A percentile compares a stretch with the other conserved stretches of the same genome.
phyloP scores from a whole-genome alignment of 345 rosid genomes.

The Populus davidiana region DNA sequence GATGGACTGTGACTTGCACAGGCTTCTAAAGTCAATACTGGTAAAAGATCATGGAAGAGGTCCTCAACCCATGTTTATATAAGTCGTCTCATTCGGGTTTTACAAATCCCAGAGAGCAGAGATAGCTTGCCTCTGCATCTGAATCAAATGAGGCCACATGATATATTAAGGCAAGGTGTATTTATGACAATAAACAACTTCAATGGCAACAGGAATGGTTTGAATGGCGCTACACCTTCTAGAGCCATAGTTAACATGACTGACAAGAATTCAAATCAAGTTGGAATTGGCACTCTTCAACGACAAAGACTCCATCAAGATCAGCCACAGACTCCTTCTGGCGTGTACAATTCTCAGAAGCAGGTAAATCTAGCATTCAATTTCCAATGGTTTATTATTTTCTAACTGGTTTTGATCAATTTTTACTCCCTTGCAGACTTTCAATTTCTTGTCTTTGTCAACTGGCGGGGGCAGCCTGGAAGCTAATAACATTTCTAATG shows the following conservation, averaged over 20 bases:
- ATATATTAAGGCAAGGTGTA: constrained; percentile 32
- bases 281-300: constrained; percentile 25
- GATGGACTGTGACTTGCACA: constrained; percentile 20
- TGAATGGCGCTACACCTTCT: constrained; percentile 15
- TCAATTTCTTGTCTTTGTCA: constrained; percentile 60
- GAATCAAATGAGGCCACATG: constrained; percentile 32
- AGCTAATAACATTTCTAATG: constrained; percentile 14
- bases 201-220: constrained; percentile 20
- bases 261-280: constrained; percentile 26
- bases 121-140: constrained; percentile 23
- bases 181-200: constrained; percentile 23
- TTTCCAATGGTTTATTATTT: constrained; percentile 2
- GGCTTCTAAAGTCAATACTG: constrained; percentile 29
- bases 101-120: constrained; percentile 37
- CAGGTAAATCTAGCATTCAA: constrained; percentile 35
- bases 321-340: constrained; percentile 19
- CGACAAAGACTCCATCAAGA: constrained; percentile 28
- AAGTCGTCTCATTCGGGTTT: constrained; percentile 48
- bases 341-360: constrained; percentile 33
- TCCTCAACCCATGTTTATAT: constrained; percentile 66
- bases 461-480: constrained; percentile 33
- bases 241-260: constrained; percentile 1
- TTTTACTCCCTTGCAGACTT: constrained; percentile 41
- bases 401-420: constrained; percentile 17
- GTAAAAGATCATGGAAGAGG: constrained; percentile 44